Percentiles rank a stretch among this genome's conserved stretches.
phyloP scores from a whole-genome alignment of 2,329 filamentous ascomycete species.

The Eurotiales sp. region DNA sequence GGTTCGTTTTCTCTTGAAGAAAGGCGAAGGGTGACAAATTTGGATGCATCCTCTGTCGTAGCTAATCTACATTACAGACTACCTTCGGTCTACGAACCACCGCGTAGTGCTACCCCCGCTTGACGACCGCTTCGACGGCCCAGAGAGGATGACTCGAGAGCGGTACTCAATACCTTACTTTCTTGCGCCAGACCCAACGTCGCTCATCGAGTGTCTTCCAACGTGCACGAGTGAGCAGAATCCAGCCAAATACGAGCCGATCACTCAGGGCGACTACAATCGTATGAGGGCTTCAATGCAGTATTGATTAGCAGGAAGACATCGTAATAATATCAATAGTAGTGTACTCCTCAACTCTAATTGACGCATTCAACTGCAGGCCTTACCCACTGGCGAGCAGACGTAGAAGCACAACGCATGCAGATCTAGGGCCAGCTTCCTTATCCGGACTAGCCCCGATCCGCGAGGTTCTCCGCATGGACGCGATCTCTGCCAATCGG shows the following conservation, averaged over 20 bases:
- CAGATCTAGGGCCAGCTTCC: no score
- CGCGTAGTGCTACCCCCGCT: slow-evolving; percentile 48
- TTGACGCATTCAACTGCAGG: no score
- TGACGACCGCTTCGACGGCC: slow-evolving; percentile 35
- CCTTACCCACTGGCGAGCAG: no score
- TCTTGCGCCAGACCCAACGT: slow-evolving; percentile 48
- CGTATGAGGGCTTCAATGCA: slow-evolving; percentile 31
- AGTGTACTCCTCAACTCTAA: no score
- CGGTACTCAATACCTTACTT: slow-evolving; percentile 62
- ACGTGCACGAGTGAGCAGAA: slow-evolving; percentile 42
- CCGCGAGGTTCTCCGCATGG: neutral
- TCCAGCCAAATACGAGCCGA: slow-evolving; percentile 52
- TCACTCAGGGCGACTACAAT: slow-evolving; percentile 38
- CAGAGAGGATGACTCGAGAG: slow-evolving; percentile 44
- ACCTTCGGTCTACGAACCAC: slow-evolving; percentile 52
- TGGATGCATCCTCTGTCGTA: no score
- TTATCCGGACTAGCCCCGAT: no score
- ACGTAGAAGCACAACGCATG: no score
- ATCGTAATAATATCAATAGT: no score
- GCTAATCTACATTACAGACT: slow-evolving; percentile 30
- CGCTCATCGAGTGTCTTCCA: slow-evolving; percentile 51
- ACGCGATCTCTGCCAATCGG: neutral
- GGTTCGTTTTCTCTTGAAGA: slow-evolving; percentile 25
- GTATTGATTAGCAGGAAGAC: no score
- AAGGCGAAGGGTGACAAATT: neutral